phyloP scores from a whole-genome alignment of 176 grass and related monocot genomes.

The Lolium rigidum region DNA sequence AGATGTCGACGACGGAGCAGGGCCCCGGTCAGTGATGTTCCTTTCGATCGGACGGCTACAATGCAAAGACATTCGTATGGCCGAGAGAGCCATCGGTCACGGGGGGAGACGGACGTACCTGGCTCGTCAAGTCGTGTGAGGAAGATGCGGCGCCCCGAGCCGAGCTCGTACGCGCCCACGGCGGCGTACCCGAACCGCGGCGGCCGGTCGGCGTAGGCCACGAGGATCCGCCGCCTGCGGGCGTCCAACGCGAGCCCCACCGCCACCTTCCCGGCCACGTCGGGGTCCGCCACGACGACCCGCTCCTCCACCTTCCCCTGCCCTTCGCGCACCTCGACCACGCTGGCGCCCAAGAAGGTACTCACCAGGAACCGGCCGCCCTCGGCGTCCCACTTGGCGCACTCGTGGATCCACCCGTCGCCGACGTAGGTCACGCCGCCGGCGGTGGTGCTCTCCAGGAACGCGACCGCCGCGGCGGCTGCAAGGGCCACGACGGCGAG shows the following conservation, averaged over 20 bases:
- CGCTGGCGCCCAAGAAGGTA: constrained; percentile 59
- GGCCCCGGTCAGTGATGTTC: constrained; percentile 25
- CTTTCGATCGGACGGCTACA: neutral
- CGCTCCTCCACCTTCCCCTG: constrained; percentile 43
- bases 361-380: constrained; percentile 67
- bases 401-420: constrained; percentile 76
- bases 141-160: too few species aligned
- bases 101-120: too few species aligned
- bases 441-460: constrained; percentile 67
- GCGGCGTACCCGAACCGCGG: too few species aligned
- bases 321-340: constrained; percentile 62
- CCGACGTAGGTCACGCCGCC: constrained; percentile 57
- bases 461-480: constrained; percentile 56
- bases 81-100: neutral
- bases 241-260: constrained; percentile 65
- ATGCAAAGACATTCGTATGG: constrained; percentile 5
- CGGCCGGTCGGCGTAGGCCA: constrained; percentile 77
- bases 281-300: constrained; percentile 57
- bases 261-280: constrained; percentile 56
- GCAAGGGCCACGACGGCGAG: constrained; percentile 56
- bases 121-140: too few species aligned
- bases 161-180: too few species aligned
- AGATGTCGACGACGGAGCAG: neutral
- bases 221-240: constrained; percentile 56
- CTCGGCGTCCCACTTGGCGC: constrained; percentile 91